phyloP scores from a whole-genome alignment of 345 rosid genomes.

The Carallia brachiata region DNA sequence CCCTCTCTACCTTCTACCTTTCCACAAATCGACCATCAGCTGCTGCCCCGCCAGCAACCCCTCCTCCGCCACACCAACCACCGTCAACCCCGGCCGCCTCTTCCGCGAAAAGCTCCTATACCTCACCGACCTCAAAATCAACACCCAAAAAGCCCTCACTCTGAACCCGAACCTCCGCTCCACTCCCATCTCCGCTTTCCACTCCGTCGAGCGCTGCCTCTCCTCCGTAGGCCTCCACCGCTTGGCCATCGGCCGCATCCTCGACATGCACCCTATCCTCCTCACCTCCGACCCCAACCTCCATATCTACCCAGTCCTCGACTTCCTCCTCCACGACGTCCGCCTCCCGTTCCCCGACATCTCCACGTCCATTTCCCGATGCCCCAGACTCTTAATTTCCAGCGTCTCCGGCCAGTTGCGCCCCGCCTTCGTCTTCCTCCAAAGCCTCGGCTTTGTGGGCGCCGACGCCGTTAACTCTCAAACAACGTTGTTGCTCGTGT shows the following conservation, averaged over 20 bases:
- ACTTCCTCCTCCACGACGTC: constrained; percentile 65
- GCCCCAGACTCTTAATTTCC: constrained; percentile 59
- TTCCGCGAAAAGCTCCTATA: constrained; percentile 70
- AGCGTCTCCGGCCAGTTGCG: constrained; percentile 54
- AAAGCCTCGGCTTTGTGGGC: constrained; percentile 55
- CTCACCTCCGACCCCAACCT: constrained; percentile 60
- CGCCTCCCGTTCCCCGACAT: constrained; percentile 44
- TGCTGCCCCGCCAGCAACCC: background rate
- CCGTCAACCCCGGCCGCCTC: constrained; percentile 54
- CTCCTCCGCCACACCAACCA: constrained; percentile 1
- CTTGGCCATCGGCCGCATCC: constrained; percentile 61
- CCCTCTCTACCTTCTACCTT: background rate
- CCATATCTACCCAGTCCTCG: constrained; percentile 33
- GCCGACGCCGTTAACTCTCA: constrained; percentile 39
- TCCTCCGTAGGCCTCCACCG: constrained; percentile 63
- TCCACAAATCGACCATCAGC: background rate
- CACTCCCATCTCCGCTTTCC: constrained; percentile 65
- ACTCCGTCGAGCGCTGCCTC: constrained; percentile 56
- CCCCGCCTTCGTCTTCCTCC: constrained; percentile 52
- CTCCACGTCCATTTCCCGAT: constrained; percentile 59
- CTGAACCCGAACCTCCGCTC: constrained; percentile 75
- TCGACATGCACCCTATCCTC: constrained; percentile 74
- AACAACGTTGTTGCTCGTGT: constrained; percentile 61
- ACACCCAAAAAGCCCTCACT: constrained; percentile 64
- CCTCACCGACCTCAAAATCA: constrained; percentile 58